Percentiles rank a stretch among this genome's conserved stretches.
These are phyloP conservation scores for Vaccinium corymbosum DNA, from an alignment of 148 eudicot species.

Conservation along the genomic window DNA sequence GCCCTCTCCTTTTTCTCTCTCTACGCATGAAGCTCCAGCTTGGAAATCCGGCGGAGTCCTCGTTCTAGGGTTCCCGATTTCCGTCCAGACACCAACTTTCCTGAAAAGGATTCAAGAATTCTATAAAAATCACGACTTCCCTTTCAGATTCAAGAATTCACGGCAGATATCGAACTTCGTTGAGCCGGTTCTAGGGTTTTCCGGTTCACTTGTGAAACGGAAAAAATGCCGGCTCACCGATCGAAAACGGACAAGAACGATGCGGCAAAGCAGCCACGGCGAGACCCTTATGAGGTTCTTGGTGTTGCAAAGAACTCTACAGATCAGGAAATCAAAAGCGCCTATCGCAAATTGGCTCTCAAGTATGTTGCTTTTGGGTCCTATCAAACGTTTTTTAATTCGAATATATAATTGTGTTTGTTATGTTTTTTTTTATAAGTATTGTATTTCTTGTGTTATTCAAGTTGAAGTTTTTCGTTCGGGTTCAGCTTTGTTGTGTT, in stretches of 20 bases:
- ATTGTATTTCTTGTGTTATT: not conserved
- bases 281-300: constrained; percentile 91
- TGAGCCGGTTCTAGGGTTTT: constrained; percentile 17
- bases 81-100: not conserved
- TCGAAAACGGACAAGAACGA: constrained; percentile 51
- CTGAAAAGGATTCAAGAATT: not conserved
- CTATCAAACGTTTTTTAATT: not conserved
- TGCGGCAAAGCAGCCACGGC: constrained; percentile 49
- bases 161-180: constrained; percentile 3
- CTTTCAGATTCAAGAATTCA: not conserved
- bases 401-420: not conserved
- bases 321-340: constrained; percentile 79
- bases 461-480: not conserved
- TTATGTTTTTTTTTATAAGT: too few relatives aligned
- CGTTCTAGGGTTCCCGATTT: constrained; percentile 11
- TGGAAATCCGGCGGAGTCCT: constrained; percentile 25
- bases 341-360: constrained; percentile 86
- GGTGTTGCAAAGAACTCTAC: constrained; percentile 63
- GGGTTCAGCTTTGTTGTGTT: not conserved
- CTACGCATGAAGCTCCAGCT: constrained; percentile 31
- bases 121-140: not conserved
- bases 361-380: constrained; percentile 42
- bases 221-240: constrained; percentile 56
- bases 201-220: not conserved
- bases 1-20: not conserved